These are phyloP conservation scores for Coniella vitis DNA, from an alignment of 2,329 filamentous ascomycete species.

Conservation along the genomic window DNA sequence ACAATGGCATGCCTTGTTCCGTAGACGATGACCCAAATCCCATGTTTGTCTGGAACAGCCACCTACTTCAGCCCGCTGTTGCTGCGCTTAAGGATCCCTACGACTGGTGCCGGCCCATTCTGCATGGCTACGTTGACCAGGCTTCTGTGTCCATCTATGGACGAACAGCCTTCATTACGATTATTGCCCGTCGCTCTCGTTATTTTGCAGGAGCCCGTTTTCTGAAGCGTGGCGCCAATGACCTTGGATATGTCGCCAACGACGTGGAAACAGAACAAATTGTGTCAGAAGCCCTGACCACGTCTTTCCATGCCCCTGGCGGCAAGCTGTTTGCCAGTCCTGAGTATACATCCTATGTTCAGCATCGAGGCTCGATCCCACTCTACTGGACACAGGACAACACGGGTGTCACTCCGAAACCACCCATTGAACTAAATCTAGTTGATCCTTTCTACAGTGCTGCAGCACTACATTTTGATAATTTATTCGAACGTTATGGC, in stretches of 20 bases:
- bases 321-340: constrained; percentile 80
- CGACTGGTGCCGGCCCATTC: constrained; percentile 93
- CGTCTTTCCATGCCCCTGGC: constrained; percentile 89
- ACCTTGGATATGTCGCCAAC: constrained; percentile 91
- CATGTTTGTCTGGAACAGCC: constrained; percentile 98
- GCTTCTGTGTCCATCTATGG: constrained; percentile 80
- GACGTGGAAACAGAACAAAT: constrained; percentile 99
- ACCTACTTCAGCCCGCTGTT: constrained; percentile 72
- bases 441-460: constrained; percentile 93
- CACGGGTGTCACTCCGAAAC: constrained; percentile 90
- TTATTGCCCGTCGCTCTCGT: constrained; percentile 86
- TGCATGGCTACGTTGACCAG: constrained; percentile 95
- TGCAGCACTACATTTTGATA: constrained; percentile 89
- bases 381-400: constrained; percentile 97
- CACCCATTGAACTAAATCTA: constrained; percentile 91
- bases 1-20: constrained; percentile 53
- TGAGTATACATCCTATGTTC: constrained; percentile 91
- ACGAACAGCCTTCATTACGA: constrained; percentile 80
- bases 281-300: constrained; percentile 87
- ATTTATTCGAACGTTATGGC: constrained; percentile 88
- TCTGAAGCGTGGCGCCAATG: constrained; percentile 89
- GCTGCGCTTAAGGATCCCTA: constrained; percentile 69
- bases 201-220: constrained; percentile 94
- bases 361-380: constrained; percentile 94
- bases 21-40: constrained; percentile 66